Evolutionary conservation across 1,139 yeast genomes (phyloP).

Genomic region (Diutina mesorugosa): DNA sequence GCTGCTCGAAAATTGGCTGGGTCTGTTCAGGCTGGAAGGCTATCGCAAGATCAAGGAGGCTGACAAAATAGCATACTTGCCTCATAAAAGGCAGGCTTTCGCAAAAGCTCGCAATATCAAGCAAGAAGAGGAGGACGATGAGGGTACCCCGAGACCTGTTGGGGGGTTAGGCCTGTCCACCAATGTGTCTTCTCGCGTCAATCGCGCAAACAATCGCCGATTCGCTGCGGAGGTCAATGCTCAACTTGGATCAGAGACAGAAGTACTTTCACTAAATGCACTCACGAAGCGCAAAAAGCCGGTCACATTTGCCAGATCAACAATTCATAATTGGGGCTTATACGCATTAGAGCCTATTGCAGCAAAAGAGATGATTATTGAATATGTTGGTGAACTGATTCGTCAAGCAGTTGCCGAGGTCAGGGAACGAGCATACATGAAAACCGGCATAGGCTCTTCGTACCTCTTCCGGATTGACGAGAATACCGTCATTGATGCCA

Average conservation of each 20-base stretch:
- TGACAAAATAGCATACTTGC: conserved; percentile 63
- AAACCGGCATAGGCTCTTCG: conserved; percentile 92
- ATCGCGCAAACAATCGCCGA: conserved; percentile 80
- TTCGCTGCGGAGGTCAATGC: conserved; percentile 86
- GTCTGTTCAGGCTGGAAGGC: conserved; percentile 66
- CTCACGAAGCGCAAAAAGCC: conserved; percentile 86
- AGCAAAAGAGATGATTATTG: conserved; percentile 94
- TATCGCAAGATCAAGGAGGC: conserved; percentile 62
- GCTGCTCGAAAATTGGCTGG: conserved; percentile 33
- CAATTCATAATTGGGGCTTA: conserved; percentile 96
- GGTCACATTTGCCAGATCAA: conserved; percentile 89
- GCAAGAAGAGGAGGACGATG: neutral
- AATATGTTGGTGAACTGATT: conserved; percentile 94
- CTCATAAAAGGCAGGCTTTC: conserved; percentile 44
- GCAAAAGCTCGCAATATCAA: neutral
- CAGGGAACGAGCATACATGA: conserved; percentile 73
- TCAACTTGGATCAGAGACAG: conserved; percentile 75
- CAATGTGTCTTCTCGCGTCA: conserved; percentile 48
- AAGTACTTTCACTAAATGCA: conserved; percentile 61
- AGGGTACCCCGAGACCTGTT: neutral
- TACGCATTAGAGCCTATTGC: conserved; percentile 92
- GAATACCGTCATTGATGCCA: conserved; percentile 91
- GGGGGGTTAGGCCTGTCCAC: neutral
- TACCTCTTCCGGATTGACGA: conserved; percentile 89
- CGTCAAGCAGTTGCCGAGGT: conserved; percentile 92